Conservation (phyloP, 2,329 filamentous ascomycete species). For the Cladosporium halotolerans region DNA sequence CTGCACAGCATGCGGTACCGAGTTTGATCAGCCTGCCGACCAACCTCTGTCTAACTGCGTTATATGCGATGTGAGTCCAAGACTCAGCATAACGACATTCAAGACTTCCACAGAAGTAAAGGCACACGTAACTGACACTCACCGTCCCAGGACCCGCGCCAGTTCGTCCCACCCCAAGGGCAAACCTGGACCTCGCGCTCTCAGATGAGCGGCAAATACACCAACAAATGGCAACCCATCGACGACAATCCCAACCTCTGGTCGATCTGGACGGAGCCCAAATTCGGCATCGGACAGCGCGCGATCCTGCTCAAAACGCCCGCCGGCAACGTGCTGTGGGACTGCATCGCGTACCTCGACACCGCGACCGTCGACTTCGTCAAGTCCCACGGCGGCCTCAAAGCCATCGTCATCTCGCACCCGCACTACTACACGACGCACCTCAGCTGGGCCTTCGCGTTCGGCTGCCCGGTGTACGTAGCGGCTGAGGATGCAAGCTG, state of each 20-base stretch:
- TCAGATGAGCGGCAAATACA: slow-evolving; percentile 45
- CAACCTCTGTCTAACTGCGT: slow-evolving; percentile 51
- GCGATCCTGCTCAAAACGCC: slow-evolving; percentile 62
- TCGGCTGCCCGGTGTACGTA: slow-evolving; percentile 65
- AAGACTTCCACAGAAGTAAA: background rate
- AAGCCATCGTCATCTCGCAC: slow-evolving; percentile 59
- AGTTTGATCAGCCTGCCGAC: slow-evolving; percentile 53
- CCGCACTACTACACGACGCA: slow-evolving; percentile 79
- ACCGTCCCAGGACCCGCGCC: slow-evolving; percentile 49
- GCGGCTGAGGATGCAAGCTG: slow-evolving; percentile 60
- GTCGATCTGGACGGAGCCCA: slow-evolving; percentile 41
- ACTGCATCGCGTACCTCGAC: slow-evolving; percentile 66
- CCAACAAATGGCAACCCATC: slow-evolving; percentile 29
- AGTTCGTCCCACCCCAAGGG: slow-evolving; percentile 59
- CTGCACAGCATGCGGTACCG: slow-evolving; percentile 65
- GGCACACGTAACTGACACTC: background rate
- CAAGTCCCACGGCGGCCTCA: slow-evolving; percentile 56
- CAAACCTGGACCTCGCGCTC: slow-evolving; percentile 61
- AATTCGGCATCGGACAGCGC: slow-evolving; percentile 67
- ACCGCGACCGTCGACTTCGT: slow-evolving; percentile 55
- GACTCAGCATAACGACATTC: background rate
- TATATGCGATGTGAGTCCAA: slow-evolving; percentile 61
- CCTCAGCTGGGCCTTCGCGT: slow-evolving; percentile 63
- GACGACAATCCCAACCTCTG: slow-evolving; percentile 39
- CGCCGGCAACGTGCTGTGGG: slow-evolving; percentile 70